Conservation (phyloP, 768 basidiomycete genomes). For the Megacollybia marginata region DNA sequence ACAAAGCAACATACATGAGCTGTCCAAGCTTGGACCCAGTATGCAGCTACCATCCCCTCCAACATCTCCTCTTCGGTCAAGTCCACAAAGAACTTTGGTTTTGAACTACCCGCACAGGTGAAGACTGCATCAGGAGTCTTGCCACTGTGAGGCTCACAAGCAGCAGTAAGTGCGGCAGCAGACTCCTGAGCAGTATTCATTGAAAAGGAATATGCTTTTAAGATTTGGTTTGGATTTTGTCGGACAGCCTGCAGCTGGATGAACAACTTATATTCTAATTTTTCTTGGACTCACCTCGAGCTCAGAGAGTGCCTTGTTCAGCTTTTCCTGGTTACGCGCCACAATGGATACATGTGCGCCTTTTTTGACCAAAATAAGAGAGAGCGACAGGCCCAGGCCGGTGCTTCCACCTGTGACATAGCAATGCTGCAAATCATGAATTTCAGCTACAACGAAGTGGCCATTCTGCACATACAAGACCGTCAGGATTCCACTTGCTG, state of each 20-base stretch:
- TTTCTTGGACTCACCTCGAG: constrained; percentile 49
- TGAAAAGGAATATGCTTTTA: constrained; percentile 62
- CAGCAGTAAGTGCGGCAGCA: constrained; percentile 53
- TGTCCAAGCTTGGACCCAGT: constrained; percentile 51
- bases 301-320: constrained; percentile 50
- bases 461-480: no score
- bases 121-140: constrained; percentile 49
- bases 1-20: constrained; percentile 33
- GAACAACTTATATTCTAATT: background rate
- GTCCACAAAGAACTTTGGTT: constrained; percentile 73
- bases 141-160: constrained; percentile 45
- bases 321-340: constrained; percentile 60
- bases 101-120: constrained; percentile 62
- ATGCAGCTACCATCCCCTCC: constrained; percentile 34
- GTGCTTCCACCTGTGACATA: constrained; percentile 80
- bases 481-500: no score
- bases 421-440: no score
- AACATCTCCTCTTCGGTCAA: constrained; percentile 50
- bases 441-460: no score
- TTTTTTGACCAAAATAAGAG: constrained; percentile 51
- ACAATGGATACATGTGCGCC: constrained; percentile 86
- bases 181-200: constrained; percentile 48
- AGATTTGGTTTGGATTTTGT: constrained; percentile 46
- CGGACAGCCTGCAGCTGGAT: constrained; percentile 36
- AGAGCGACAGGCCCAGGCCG: constrained; percentile 74